Evolutionary conservation across 2,329 filamentous ascomycete species (phyloP), one percentile per base, ranked within the genome.

Genomic region (Chaetomium globosum): DNA sequence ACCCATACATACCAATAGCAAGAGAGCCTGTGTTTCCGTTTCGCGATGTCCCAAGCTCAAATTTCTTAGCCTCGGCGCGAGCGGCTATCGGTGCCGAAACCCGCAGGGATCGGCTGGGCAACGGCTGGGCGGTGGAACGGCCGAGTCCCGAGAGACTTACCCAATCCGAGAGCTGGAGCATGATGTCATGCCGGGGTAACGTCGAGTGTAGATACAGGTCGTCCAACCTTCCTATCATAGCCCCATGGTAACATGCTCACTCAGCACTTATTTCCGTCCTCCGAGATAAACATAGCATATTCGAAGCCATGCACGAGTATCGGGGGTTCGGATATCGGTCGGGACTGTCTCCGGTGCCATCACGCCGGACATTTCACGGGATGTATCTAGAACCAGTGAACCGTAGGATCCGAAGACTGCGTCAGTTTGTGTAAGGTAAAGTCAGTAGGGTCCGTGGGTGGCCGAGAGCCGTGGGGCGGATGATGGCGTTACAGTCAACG

Each of bases 131-230:
- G 39, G 13, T 43, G 39, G 16, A 43, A 16, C 16, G 16, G 16
- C 39, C 39, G 39, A 43, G 39, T 43, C 39, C 36, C 39, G 21
- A 3, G 55, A 10, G 8, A 23, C 10, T 7, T 7, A 28, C 4
- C 63, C 63, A 65, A 67, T 63, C 63, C 55, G 10, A 16, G 36
- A 16, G 2, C 2, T 6, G 13, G 1, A 13, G 7, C 6, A 58
- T 68, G 66, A 68, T 62, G 64, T 66, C 66, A 66, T 64, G 8
- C 2, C n/a, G 48, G n/a, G 49, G 62, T 28, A 8, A 16, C 2
- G 13, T 46, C 12, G n/a, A n/a, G n/a, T n/a, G n/a, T n/a, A n/a
- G n/a, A n/a, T n/a, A n/a, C n/a, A n/a, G 51, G 39, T 23, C n/a
- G 26, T 46, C 16, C 39, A 6, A 19, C 39, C 36, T n/a, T 43